Base-by-base conservation (phyloP, 2,329 filamentous ascomycete genomes). In the Cercospora sp. region DNA sequence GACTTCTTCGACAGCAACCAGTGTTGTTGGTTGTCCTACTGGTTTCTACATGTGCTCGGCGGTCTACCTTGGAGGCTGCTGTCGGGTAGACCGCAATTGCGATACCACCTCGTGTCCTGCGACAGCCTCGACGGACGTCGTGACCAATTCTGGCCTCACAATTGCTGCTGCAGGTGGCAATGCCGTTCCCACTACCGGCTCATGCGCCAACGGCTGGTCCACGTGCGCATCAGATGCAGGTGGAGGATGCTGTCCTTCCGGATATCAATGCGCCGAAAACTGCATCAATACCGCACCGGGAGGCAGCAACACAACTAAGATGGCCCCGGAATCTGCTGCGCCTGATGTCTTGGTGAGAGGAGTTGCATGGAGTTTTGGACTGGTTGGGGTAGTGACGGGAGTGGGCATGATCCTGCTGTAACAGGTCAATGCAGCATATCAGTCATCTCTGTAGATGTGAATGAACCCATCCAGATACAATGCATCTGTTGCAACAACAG, bases 11-110 rank as follows among this genome's bases (percentile, higher is more conserved):
- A 78, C 82, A 12, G 77, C 82, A 73, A 33, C 75, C 68, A 57
- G 36, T 63, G 71, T 62, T 36, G 75, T 78, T 8, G 75, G 85
- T 73, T 98, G 94, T 74, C 94, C 94, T 0, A 94, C 90, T 0
- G 94, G 94, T 2, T 98, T 94, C 83, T 98, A 98, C 79, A 90
- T 92, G 61, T 98, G 94, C 79, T 87, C 90, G 2, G 94, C 94
- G 1, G 89, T 89, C 68, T 92, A 94, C 68, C 83, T 86, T 1
- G 93, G 91, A 13, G 93, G 93, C 20, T 98, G 94, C 82, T 98
- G 94, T 81, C 91, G 91, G 66, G 93, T 92, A 0, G 94, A 93
- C 1, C 88, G 94, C 20, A 87, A 97, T 80, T 98, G 94, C 80
- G 87, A 90, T 68, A 90, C 89, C 0, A 91, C 91, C 0, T 91